Evolutionary conservation across 192 early-diverging fungal species (phyloP).

Genomic region (Pilobolus umbonatus): DNA sequence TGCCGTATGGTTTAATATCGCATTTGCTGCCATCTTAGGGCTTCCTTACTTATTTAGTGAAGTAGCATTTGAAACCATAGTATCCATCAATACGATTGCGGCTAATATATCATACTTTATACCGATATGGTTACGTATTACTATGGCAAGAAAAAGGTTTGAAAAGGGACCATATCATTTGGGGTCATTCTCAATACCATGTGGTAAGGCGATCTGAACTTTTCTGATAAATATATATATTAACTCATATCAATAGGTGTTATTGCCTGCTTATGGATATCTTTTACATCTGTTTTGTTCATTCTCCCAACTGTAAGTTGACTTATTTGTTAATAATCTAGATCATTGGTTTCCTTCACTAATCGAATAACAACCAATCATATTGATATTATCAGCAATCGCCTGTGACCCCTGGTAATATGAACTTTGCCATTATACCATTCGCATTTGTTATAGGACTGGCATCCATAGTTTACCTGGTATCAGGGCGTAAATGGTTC

Average conservation of each 20-base stretch:
- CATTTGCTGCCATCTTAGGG: conserved; percentile 38
- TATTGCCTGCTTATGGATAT: conserved; percentile 2
- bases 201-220: background rate
- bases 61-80: conserved; percentile 40
- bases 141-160: conserved; percentile 37
- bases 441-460: conserved; percentile 41
- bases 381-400: background rate
- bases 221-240: background rate
- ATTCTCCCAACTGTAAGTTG: conserved; percentile 8
- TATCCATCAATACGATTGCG: conserved; percentile 45
- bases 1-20: conserved; percentile 46
- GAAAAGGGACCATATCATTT: conserved; percentile 17
- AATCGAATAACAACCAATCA: background rate
- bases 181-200: conserved; percentile 5
- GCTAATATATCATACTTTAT: conserved; percentile 41
- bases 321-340: conserved; percentile 27
- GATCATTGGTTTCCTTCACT: conserved; percentile 29
- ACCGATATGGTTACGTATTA: conserved; percentile 39
- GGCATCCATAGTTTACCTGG: conserved; percentile 29
- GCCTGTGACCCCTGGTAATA: conserved; percentile 36
- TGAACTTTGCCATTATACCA: conserved; percentile 37
- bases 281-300: conserved; percentile 6
- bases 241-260: background rate
- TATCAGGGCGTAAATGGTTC: conserved; percentile 48
- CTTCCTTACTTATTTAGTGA: conserved; percentile 37